Conservation (phyloP, 805 yeast genomes). For the Cyberlindnera xishuangbannaensis region DNA sequence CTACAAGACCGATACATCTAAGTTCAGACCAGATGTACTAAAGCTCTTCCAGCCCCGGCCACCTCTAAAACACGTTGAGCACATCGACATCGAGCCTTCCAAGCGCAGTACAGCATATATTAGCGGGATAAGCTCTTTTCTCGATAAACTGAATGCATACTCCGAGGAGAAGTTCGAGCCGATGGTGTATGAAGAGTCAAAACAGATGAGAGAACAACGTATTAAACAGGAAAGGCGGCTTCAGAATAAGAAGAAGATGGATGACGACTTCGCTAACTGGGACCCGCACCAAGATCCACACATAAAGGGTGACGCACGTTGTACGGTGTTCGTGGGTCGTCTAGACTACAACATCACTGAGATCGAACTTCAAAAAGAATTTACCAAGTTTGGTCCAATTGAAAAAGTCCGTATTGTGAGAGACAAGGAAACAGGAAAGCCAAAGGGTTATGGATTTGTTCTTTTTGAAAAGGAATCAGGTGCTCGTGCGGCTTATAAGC, state of each 20-base stretch:
- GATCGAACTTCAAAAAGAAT: conserved; percentile 57
- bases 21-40: conserved; percentile 34
- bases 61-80: conserved; percentile 18
- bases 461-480: conserved; percentile 58
- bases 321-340: conserved; percentile 74
- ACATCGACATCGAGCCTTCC: conserved; percentile 15
- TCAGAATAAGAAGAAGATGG: conserved; percentile 26
- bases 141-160: conserved; percentile 26
- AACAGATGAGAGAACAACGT: conserved; percentile 25
- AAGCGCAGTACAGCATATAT: conserved; percentile 17
- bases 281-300: conserved; percentile 53
- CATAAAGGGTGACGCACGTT: conserved; percentile 64
- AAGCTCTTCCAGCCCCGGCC: conserved; percentile 32
- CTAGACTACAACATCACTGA: conserved; percentile 61
- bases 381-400: conserved; percentile 64
- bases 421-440: conserved; percentile 44
- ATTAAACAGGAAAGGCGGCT: conserved; percentile 22
- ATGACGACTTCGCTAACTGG: conserved; percentile 38
- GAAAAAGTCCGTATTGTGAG: conserved; percentile 55
- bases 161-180: conserved; percentile 16
- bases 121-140: conserved; percentile 14
- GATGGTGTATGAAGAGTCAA: conserved; percentile 25
- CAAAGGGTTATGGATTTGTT: conserved; percentile 82
- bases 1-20: conserved; percentile 28
- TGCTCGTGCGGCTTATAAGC: conserved; percentile 56